Percentiles rank a stretch among this genome's conserved stretches.
Conservation (phyloP, 2,329 filamentous ascomycete genomes). For the Cladosporium cucumerinum region DNA sequence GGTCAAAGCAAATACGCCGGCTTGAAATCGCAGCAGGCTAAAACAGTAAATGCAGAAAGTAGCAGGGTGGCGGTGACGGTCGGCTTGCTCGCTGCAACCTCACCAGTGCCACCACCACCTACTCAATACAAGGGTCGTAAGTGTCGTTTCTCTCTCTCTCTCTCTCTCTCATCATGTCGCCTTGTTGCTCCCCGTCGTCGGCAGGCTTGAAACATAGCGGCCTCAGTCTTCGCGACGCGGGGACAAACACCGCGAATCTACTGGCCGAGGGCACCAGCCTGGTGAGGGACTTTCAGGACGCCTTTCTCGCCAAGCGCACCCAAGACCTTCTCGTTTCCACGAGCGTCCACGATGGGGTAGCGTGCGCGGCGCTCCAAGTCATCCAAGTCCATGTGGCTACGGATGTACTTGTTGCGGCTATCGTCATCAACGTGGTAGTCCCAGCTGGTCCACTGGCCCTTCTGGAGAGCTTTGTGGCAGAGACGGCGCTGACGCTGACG, state of each 20-base stretch:
- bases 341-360: slow-evolving; percentile 58
- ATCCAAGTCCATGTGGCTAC: slow-evolving; percentile 75
- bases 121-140: slow-evolving; percentile 8
- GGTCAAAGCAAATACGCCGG: not conserved
- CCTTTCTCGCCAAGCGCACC: slow-evolving; percentile 25
- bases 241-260: slow-evolving; percentile 15
- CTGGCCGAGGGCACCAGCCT: slow-evolving; percentile 35
- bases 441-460: slow-evolving; percentile 77
- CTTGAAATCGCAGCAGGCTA: slow-evolving; percentile 8
- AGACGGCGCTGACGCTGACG: slow-evolving; percentile 77
- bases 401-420: slow-evolving; percentile 68
- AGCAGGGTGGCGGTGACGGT: not conserved
- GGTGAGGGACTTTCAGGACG: slow-evolving; percentile 27
- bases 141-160: slow-evolving; percentile 6
- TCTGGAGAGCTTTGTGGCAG: slow-evolving; percentile 74
- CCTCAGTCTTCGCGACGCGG: not conserved
- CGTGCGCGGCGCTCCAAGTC: slow-evolving; percentile 74
- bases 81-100: not conserved
- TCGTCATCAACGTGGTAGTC: slow-evolving; percentile 76
- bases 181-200: not conserved
- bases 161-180: not conserved
- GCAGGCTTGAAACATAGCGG: slow-evolving; percentile 3
- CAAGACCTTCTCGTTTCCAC: slow-evolving; percentile 36
- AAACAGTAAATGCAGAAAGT: slow-evolving; percentile 9
- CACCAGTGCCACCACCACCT: not conserved